A percentile compares a stretch with the other conserved stretches of the same genome.
Conservation (phyloP, 345 rosid genomes). For the Lenwebbia sp. region DNA sequence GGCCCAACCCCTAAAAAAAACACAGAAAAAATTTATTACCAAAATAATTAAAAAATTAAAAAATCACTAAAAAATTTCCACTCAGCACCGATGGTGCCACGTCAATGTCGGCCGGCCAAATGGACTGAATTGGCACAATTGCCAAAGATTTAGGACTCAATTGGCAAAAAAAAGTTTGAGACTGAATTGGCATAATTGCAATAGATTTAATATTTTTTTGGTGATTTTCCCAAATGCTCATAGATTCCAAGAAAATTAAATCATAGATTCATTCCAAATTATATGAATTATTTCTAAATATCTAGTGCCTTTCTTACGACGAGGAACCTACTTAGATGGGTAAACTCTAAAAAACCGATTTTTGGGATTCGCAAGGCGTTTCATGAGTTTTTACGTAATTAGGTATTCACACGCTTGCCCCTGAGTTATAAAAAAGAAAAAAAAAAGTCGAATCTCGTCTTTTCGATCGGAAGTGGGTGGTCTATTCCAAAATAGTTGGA, state of each 20-base stretch:
- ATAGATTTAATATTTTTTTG: no score
- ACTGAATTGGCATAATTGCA: no score
- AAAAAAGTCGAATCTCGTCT: not conserved
- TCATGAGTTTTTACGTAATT: not conserved
- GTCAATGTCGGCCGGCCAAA: no score
- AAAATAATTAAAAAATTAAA: no score
- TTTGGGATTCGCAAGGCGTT: not conserved
- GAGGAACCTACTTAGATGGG: not conserved
- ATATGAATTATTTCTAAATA: not conserved
- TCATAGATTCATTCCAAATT: not conserved
- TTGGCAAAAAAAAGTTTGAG: no score
- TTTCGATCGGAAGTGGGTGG: not conserved
- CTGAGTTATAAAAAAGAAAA: not conserved
- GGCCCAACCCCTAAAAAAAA: no score
- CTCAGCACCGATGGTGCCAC: no score
- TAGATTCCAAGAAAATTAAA: not conserved
- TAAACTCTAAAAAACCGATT: not conserved
- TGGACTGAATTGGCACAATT: no score
- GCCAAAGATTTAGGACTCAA: no score
- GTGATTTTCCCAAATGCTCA: not conserved
- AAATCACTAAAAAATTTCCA: no score
- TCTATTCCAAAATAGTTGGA: not conserved
- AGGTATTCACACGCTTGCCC: not conserved
- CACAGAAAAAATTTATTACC: no score
- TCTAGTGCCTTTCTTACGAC: rapidly evolving